Base-by-base conservation (phyloP, 2,329 filamentous ascomycete species). In the Scedosporium boydii region DNA sequence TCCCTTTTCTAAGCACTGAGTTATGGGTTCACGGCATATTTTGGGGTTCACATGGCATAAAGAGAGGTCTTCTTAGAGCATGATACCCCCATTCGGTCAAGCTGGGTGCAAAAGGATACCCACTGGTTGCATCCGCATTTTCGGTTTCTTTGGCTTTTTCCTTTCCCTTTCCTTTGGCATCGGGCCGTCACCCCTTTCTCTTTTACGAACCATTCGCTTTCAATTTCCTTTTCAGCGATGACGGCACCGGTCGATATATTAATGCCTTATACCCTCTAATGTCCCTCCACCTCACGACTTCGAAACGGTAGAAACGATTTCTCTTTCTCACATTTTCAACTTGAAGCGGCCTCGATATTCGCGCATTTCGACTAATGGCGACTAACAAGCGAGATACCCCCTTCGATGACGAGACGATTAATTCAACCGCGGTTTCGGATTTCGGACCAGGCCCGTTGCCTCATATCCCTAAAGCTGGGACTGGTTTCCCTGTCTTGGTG, bases 21-120 rank as follows among this genome's bases (percentile, higher is more conserved):
- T 55, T 55, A 57, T 29, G 48, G 59, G 53, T 46, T 51, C 44
- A 61, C 53, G 58, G 59, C 21, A 57, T 58, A 46, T 60, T 57
- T 27, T 12, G 51, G 18, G 12, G 51, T 59, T 63, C 10, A 26
- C 27, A 46, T 58, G 58, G 59, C 48, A 56, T 61, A 55, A 51
- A 60, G 46, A 53, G 48, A 61, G 59, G 59, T 61, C 59, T 61
- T 61, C 59, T 61, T 61, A 42, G 59, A 61, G 59, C 59, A 61
- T 55, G 59, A 61, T 61, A 61, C 59, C 59, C 59, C 58, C 41
- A 48, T 55, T 58, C 26, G 55, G 12, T 58, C 29, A 6, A 14
- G 16, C n/a, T 12, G 48, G 44, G 48, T 53, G 48, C 48, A 53
- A 53, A 53, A 53, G 48, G 48, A 53, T 53, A 53, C 48, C 48